phyloP scores from a whole-genome alignment of 2,329 filamentous ascomycete genomes.

The Trichoderma aggressivum region DNA sequence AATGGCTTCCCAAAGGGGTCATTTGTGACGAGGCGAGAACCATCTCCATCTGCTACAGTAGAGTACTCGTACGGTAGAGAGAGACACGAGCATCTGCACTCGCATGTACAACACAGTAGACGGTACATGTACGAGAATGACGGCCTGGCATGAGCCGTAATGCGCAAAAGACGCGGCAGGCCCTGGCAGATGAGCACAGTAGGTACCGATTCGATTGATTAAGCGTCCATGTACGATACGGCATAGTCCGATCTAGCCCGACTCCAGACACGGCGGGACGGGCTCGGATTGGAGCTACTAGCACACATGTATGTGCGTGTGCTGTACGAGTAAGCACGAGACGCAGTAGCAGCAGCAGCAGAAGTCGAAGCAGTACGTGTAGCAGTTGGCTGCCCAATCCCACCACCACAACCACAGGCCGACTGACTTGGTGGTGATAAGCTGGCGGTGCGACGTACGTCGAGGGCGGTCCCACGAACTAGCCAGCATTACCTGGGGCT shows the following conservation, averaged over 20 bases:
- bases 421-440: neutral
- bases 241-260: constrained; percentile 11
- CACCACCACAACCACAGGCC: neutral
- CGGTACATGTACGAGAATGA: neutral
- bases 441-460: neutral
- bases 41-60: neutral
- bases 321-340: neutral
- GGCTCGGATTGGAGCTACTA: neutral
- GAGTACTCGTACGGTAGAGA: no score
- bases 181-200: constrained; percentile 3
- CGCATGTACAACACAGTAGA: neutral
- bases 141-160: neutral
- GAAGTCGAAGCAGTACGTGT: neutral
- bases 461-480: neutral
- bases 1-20: neutral
- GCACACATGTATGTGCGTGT: neutral
- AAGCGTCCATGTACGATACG: constrained; percentile 12
- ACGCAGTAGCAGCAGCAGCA: neutral
- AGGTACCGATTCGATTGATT: constrained; percentile 13
- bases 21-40: neutral
- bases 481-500: neutral
- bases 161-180: neutral
- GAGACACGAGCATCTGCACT: neutral
- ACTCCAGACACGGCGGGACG: neutral
- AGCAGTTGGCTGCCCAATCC: constrained; percentile 16